Evolutionary conservation across 257 asterid genomes (phyloP), one percentile per base, ranked within the genome.

Genomic region (Thymus mandschuricus): DNA sequence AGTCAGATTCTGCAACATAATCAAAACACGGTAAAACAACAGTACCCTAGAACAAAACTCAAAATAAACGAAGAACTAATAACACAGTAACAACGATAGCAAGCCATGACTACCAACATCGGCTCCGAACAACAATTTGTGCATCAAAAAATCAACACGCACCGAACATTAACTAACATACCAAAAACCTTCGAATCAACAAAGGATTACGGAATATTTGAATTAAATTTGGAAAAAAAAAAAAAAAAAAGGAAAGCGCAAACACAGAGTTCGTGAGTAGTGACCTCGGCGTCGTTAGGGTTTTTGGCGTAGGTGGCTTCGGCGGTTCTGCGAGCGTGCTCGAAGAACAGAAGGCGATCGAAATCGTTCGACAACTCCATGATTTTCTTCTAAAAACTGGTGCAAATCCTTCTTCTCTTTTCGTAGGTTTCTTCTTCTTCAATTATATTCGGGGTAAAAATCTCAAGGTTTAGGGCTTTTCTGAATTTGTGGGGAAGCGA

Each of bases 261-360:
- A 6, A 62, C 49, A 38, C 8, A 15, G 1, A 9, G 58, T 35
- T 12, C 10, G 40, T 44, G 15, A 15, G 57, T 27, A 78, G 76
- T 48, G 6, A 90, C 99, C 64, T 92, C 98, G 12, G 96, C 86
- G 69, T 95, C 97, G 54, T 72, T 85, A 66, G 99, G 99, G 67
- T 89, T 82, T 60, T 77, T 83, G 5, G 88, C 81, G 57, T 89
- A 87, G 15, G 85, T 66, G 4, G 88, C 85, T 77, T 95, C 99
- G 0, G 96, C 93, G 3, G 86, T 81, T 71, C 82, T 90, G 50
- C 98, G 96, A 50, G 97, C 89, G 73, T 85, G 95, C 91, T 92
- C 96, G 81, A 89, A 95, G 82, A 88, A 88, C 4, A 92, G 77
- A 6, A 95, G 85, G 4, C 96, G 91, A 78, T 95, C 98, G 75